Base-by-base conservation (phyloP, 768 basidiomycete species). In the Tylopilus felleus region DNA sequence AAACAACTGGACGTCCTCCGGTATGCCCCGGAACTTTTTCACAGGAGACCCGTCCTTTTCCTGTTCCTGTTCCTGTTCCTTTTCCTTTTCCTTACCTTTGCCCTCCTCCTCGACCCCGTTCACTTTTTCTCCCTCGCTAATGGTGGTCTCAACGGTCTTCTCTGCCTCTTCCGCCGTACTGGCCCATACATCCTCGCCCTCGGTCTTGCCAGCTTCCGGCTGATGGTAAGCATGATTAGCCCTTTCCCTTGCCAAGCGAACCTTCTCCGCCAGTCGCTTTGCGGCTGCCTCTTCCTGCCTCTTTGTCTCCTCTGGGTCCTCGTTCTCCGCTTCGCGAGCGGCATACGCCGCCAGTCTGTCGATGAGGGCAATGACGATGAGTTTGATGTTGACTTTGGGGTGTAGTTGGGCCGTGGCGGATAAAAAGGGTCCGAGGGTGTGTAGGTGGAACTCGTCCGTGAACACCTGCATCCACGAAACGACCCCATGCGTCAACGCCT, bases 371-470 rank as follows among this genome's bases (percentile, higher is more conserved):
- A 99, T 99, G 51, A 98, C 97, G 60, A 99, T 98, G 58, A 89
- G 82, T 73, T 99, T 98, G 75, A 98, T 98, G 73, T 97, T 97
- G 64, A 98, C 97, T 68, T 96, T 93, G 47, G 95, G 94, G 68
- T 99, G 97, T 3, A 98, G 80, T 60, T 94, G 93, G 0, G 97
- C 95, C 0, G 94, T 97, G 0, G 97, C 93, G 9, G 90, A 89
- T 23, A 98, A 83, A 83, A 99, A 98, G 0, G 93, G 93, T 0
- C 90, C 90, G n/a, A 98, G 85, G 0, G 93, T 86, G 65, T 96
- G 90, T 0, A 99, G 81, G 65, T 99, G 97, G 74, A 98, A 98
- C 68, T 98, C 96, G 71, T 98, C 95, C 12, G 96, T 93, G 72
- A 98, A 98, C 17, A 99, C 96, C 91, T 93, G 60, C 2, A 8